These are phyloP conservation scores for Niveomyces coronatus DNA, from an alignment of 2,329 filamentous ascomycete species.

Conservation along the genomic window DNA sequence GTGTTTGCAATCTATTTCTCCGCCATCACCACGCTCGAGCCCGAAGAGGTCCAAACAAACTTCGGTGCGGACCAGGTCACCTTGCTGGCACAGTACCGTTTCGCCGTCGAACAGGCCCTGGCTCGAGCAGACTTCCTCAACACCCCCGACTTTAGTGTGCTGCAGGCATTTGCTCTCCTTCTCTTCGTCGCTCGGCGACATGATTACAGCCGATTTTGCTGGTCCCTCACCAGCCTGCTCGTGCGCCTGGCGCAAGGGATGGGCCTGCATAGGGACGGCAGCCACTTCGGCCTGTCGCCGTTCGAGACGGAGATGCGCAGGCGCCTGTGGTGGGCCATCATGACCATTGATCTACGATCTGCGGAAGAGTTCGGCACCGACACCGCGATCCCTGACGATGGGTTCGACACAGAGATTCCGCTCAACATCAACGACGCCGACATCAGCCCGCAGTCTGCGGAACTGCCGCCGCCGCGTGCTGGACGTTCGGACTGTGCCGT, in stretches of 20 bases:
- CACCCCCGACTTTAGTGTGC: conserved; percentile 43
- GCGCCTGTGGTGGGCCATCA: conserved; percentile 51
- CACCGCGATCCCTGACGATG: conserved; percentile 29
- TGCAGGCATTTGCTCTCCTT: conserved; percentile 50
- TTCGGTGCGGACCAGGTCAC: conserved; percentile 34
- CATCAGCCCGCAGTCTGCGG: conserved; percentile 34
- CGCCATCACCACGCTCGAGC: conserved; percentile 47
- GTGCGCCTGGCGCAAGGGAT: conserved; percentile 50
- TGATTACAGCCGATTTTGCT: conserved; percentile 44
- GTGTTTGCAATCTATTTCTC: conserved; percentile 54
- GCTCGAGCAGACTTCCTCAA: conserved; percentile 48
- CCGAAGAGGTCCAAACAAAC: conserved; percentile 38
- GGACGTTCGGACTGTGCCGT: conserved; percentile 44
- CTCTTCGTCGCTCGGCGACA: conserved; percentile 37
- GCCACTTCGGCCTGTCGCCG: conserved; percentile 39
- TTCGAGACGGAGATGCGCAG: conserved; percentile 52
- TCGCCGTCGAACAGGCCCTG: conserved; percentile 46
- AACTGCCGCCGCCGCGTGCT: conserved; percentile 34
- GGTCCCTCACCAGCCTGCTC: conserved; percentile 48
- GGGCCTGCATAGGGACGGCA: conserved; percentile 48
- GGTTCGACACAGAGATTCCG: conserved; percentile 39
- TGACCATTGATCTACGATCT: conserved; percentile 44
- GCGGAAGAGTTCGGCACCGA: conserved; percentile 44
- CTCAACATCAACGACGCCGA: conserved; percentile 41
- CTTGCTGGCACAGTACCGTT: conserved; percentile 37